Evolutionary conservation across 306 rosid genomes (phyloP).

Genomic region (Prunus campanulata): DNA sequence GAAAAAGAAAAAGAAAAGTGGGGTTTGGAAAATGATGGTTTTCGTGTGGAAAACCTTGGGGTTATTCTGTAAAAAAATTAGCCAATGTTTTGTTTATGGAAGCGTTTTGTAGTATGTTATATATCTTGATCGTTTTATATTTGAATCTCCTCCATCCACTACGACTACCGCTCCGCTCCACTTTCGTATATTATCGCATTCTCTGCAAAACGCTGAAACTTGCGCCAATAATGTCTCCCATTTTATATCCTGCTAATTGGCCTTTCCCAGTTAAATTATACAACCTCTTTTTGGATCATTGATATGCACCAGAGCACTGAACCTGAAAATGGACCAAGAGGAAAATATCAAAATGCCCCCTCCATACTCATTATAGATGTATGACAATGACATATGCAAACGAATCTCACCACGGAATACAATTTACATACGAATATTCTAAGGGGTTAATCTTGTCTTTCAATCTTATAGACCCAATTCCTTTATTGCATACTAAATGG

Average conservation of each 20-base stretch:
- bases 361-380: background rate
- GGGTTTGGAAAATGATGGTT: constrained; percentile 44
- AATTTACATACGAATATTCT: background rate
- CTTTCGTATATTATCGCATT: background rate
- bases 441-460: constrained; percentile 10
- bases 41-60: constrained; percentile 31
- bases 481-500: background rate
- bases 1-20: background rate
- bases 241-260: background rate
- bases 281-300: background rate
- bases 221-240: constrained; percentile 6
- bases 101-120: constrained; percentile 12
- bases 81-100: constrained; percentile 25
- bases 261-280: no score
- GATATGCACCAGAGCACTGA: background rate
- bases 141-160: background rate
- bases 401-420: background rate
- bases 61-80: constrained; percentile 31
- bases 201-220: background rate
- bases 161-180: background rate
- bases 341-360: background rate
- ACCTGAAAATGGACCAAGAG: background rate
- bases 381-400: background rate
- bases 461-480: background rate
- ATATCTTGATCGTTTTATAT: background rate